Evolutionary conservation across 2,329 filamentous ascomycete genomes (phyloP).

Genomic region (Pestalotiopsis sp.): DNA sequence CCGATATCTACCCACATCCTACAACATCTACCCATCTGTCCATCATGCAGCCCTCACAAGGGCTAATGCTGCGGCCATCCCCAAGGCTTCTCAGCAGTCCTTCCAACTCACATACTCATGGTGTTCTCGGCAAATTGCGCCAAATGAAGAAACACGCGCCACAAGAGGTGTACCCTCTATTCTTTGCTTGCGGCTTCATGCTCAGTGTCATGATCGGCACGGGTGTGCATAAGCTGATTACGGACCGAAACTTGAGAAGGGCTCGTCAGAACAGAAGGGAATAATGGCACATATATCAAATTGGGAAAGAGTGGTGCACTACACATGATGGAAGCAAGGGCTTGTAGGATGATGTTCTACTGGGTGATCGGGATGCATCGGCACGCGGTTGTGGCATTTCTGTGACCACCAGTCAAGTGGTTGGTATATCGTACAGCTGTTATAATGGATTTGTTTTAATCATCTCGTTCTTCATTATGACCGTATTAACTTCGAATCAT

Average conservation of each 20-base stretch:
- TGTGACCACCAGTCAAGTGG: too few relatives aligned
- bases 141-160: conserved; percentile 11
- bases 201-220: conserved; percentile 12
- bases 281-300: neutral
- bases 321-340: neutral
- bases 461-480: too few relatives aligned
- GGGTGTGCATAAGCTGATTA: conserved; percentile 6
- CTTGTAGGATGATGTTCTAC: neutral
- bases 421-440: too few relatives aligned
- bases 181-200: conserved; percentile 14
- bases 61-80: conserved; percentile 1
- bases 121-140: conserved; percentile 4
- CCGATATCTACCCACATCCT: neutral
- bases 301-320: neutral
- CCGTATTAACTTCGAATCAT: too few relatives aligned
- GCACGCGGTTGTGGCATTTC: too few relatives aligned
- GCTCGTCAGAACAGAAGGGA: conserved; percentile 1
- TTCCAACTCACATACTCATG: conserved; percentile 12
- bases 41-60: neutral
- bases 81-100: conserved; percentile 2
- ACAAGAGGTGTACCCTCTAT: conserved; percentile 9
- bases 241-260: conserved; percentile 8
- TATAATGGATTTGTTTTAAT: too few relatives aligned
- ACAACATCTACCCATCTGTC: neutral
- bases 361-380: neutral